Conservation (phyloP, 2,329 filamentous ascomycete species). For the Fusarium tuaranense region DNA sequence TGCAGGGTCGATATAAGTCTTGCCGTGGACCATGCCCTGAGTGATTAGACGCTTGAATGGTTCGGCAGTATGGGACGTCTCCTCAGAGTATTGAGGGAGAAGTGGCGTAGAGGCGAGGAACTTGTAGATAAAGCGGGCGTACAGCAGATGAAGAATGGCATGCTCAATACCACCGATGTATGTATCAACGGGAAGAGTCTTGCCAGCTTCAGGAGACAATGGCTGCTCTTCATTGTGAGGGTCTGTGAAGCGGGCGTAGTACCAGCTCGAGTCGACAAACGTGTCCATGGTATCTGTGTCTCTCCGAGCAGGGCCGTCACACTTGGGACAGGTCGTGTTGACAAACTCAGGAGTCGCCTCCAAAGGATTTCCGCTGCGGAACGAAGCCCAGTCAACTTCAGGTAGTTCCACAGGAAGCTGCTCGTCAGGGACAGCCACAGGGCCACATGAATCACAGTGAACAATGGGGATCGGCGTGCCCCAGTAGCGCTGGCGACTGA, state of each 20-base stretch:
- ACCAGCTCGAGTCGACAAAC: constrained; percentile 96
- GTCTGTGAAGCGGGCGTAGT: constrained; percentile 85
- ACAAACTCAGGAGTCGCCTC: constrained; percentile 79
- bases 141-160: constrained; percentile 89
- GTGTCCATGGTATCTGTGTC: constrained; percentile 98
- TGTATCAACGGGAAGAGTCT: constrained; percentile 81
- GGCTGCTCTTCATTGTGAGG: constrained; percentile 71
- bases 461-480: constrained; percentile 90
- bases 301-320: constrained; percentile 75
- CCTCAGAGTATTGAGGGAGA: constrained; percentile 54
- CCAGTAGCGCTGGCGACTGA: constrained; percentile 94
- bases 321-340: constrained; percentile 80
- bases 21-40: constrained; percentile 94
- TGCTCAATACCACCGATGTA: constrained; percentile 93
- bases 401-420: constrained; percentile 84
- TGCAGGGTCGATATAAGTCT: constrained; percentile 80
- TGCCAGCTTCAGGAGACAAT: constrained; percentile 70
- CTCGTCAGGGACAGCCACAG: constrained; percentile 80
- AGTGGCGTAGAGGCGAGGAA: constrained; percentile 73
- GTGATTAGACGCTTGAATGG: constrained; percentile 87
- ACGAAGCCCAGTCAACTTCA: constrained; percentile 74
- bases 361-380: constrained; percentile 81
- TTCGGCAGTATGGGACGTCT: constrained; percentile 63
- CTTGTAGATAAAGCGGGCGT: constrained; percentile 91
- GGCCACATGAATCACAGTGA: constrained; percentile 81